Base-by-base conservation (phyloP, 257 asterid species). In the Solanum raphanifolium region DNA sequence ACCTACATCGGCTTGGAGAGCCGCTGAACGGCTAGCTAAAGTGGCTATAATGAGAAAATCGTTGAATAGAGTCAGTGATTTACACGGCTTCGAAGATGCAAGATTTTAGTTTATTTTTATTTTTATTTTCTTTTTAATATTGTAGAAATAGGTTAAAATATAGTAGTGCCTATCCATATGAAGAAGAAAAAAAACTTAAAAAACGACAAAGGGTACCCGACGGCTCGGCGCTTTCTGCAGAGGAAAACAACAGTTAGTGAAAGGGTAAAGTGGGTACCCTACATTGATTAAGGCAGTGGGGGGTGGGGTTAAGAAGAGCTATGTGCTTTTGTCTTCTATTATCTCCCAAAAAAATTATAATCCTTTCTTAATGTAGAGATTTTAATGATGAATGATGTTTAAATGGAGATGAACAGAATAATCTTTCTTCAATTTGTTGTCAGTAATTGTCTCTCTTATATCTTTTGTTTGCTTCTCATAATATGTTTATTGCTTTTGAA, bases 1-100 rank as follows among this genome's bases (percentile, higher is more conserved):
- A 88, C 99, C 99, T 66, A 96, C 98, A 7, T 98, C 99, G 90
- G 99, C 99, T 86, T 98, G 99, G 99, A 94, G 96, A 88, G 98
- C 99, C 34, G 99, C 99, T 71, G 99, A 98, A 89, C 94, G 98
- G 91, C 93, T 98, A 38, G 99, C 99, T n/a, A 98, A 98, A 82
- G 94, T 98, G n/a, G 99, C 99, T 35, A 95, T 95, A 9, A 95
- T 94, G 97, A 95, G 97, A 89, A 98, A 95, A 92, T 95, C 99
- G 16, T 79, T 96, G 97, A 98, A 94, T 79, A 91, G 98, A 92
- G 99, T 98, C 90, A 94, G 99, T 92, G 99, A 98, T 71, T 92
- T 98, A 68, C 98, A 98, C 91, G 99, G 99, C 81, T 98, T 98
- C 68, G 99, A 98, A 82, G 93, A 96, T 82, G 99, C 99, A 41